Conservation (phyloP, 352 stramenopile genomes). For the Achlya hypogyna region DNA sequence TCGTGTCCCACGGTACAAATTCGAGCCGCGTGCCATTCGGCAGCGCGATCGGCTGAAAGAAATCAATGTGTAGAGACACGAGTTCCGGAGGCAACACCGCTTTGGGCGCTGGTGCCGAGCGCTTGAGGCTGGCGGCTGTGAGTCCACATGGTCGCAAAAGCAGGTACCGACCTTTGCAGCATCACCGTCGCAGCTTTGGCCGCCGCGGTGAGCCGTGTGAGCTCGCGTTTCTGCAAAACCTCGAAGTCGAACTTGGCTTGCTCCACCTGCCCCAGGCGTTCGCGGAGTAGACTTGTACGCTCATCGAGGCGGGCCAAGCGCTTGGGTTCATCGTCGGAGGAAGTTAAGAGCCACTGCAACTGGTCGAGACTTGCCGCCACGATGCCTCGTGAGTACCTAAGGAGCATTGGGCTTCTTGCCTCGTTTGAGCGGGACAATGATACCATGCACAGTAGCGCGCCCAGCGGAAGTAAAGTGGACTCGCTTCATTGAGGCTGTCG, state of each 20-base stretch:
- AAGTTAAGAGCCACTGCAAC: neutral
- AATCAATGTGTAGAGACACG: neutral
- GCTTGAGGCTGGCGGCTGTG: neutral
- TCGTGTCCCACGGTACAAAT: slow-evolving; percentile 7
- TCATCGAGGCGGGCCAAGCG: neutral
- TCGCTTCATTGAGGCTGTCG: neutral
- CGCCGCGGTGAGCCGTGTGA: neutral
- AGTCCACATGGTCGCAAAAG: neutral
- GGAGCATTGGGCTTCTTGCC: neutral
- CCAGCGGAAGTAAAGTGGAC: slow-evolving; percentile 8
- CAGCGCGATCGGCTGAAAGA: slow-evolving; percentile 2
- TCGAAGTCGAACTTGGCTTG: neutral
- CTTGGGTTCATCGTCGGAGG: neutral
- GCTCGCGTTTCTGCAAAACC: neutral
- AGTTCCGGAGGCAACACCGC: neutral
- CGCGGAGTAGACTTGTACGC: neutral
- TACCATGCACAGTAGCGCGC: slow-evolving; percentile 9
- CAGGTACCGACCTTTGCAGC: neutral
- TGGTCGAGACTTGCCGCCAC: neutral
- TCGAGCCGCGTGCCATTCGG: neutral
- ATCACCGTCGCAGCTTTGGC: neutral
- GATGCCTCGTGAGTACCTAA: neutral
- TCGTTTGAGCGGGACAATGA: neutral
- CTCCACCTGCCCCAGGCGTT: neutral
- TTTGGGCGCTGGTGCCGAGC: neutral